phyloP scores from a whole-genome alignment of 1,139 yeast genomes.

The Barnettozyma hawaiiensis region DNA sequence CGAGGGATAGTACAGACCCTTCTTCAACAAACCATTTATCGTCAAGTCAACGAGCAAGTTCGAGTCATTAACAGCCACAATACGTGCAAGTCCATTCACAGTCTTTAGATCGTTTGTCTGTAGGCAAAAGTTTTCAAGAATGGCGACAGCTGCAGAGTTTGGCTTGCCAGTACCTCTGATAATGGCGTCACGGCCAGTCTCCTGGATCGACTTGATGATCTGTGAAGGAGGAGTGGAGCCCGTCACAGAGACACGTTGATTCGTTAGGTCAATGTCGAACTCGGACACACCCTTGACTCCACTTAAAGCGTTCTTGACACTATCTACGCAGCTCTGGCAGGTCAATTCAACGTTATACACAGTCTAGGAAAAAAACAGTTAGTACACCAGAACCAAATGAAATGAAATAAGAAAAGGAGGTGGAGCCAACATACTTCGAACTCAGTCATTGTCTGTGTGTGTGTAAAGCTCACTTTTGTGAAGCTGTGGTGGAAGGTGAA shows the following conservation, averaged over 20 bases:
- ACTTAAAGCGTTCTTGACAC: slow-evolving; percentile 49
- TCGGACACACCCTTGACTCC: slow-evolving; percentile 41
- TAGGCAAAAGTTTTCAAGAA: slow-evolving; percentile 58
- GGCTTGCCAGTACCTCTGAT: slow-evolving; percentile 87
- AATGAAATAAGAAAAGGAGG: not conserved
- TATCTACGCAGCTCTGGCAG: slow-evolving; percentile 63
- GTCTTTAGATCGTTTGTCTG: slow-evolving; percentile 45
- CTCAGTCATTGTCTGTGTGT: slow-evolving; percentile 9
- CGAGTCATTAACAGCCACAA: slow-evolving; percentile 56
- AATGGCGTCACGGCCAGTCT: slow-evolving; percentile 80
- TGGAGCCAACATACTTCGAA: slow-evolving; percentile 5
- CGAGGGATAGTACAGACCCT: slow-evolving; percentile 63
- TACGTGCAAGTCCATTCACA: slow-evolving; percentile 82
- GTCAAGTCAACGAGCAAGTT: slow-evolving; percentile 70
- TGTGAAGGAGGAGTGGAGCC: slow-evolving; percentile 69
- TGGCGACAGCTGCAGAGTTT: slow-evolving; percentile 88
- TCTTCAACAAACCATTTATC: slow-evolving; percentile 52
- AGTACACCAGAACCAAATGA: not conserved
- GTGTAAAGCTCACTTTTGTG: too few relatives aligned
- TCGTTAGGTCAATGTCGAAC: slow-evolving; percentile 46
- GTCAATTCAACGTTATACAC: slow-evolving; percentile 77
- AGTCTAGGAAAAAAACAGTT: slow-evolving; percentile 32
- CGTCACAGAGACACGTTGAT: slow-evolving; percentile 55
- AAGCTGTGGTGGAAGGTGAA: too few relatives aligned
- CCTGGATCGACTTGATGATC: slow-evolving; percentile 59